Evolutionary conservation across 257 asterid genomes (phyloP).

Genomic region (Solanum dulcamara): DNA sequence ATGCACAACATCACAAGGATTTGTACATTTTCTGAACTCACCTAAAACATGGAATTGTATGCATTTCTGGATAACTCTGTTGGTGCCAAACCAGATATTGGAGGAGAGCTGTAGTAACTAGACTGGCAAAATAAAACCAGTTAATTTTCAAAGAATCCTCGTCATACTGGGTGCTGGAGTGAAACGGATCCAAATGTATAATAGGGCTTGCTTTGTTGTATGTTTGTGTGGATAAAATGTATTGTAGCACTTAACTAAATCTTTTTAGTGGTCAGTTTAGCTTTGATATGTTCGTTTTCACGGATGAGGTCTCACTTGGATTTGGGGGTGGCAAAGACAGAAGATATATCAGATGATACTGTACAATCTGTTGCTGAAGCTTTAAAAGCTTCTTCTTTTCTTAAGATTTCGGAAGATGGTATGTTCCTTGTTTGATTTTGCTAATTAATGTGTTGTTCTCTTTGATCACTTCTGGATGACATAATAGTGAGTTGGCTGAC

Average conservation of each 20-base stretch:
- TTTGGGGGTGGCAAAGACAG: slow-evolving; percentile 64
- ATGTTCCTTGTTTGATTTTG: slow-evolving; percentile 3
- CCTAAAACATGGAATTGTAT: not conserved
- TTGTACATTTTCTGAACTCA: not conserved
- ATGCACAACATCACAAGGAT: not conserved
- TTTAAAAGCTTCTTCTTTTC: slow-evolving; percentile 58
- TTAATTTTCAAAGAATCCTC: not conserved
- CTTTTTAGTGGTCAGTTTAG: slow-evolving; percentile 67
- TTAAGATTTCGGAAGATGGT: slow-evolving; percentile 90
- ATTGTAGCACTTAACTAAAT: slow-evolving; percentile 40
- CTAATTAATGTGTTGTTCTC: not conserved
- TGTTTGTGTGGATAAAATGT: not conserved
- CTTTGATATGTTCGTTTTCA: slow-evolving; percentile 65
- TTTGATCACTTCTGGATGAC: not conserved
- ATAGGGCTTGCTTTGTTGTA: not conserved
- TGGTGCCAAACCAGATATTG: not conserved
- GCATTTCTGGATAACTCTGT: not conserved
- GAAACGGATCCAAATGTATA: not conserved
- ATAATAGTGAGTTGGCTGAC: not conserved
- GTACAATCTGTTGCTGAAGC: slow-evolving; percentile 68
- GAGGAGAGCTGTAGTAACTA: not conserved
- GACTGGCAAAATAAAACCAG: not conserved
- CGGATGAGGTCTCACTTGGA: slow-evolving; percentile 77
- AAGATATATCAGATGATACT: slow-evolving; percentile 63
- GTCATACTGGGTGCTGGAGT: not conserved